A percentile compares a stretch with the other conserved stretches of the same genome.
Conservation (phyloP, 495 filamentous ascomycete species). For the Xylaria curta region DNA sequence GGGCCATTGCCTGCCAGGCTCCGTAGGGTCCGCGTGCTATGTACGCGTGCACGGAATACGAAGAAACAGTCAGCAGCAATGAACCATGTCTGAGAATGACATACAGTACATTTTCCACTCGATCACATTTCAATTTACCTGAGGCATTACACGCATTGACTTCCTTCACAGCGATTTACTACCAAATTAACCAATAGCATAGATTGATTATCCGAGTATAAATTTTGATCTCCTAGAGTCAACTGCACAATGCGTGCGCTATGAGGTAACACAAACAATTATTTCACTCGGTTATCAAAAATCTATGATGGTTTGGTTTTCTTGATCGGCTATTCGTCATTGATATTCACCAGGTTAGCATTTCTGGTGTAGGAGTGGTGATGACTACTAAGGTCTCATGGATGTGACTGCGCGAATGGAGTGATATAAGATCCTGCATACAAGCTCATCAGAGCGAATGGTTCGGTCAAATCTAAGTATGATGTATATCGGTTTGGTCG, state of each 20-base stretch:
- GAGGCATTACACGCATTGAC: constrained; percentile 8
- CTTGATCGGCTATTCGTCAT: neutral
- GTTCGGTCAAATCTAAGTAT: neutral
- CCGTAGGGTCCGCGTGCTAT: neutral
- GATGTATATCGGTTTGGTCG: neutral
- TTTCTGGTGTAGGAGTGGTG: no score
- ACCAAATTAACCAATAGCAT: neutral
- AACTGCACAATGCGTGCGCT: neutral
- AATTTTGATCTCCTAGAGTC: neutral
- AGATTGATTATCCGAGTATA: neutral
- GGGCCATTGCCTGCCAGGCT: neutral
- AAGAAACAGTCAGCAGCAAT: constrained; percentile 6
- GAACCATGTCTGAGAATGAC: neutral
- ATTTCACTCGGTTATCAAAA: neutral
- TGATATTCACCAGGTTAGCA: neutral
- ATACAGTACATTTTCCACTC: neutral
- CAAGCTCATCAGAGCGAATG: neutral
- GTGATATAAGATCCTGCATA: neutral
- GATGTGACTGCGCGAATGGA: neutral
- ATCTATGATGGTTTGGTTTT: neutral
- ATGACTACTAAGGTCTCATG: neutral
- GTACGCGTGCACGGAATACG: neutral
- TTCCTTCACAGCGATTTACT: neutral
- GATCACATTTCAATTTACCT: neutral
- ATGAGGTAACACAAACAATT: neutral